These are phyloP conservation scores for Hydnum rufescens DNA, from an alignment of 768 basidiomycete genomes.

Conservation along the genomic window DNA sequence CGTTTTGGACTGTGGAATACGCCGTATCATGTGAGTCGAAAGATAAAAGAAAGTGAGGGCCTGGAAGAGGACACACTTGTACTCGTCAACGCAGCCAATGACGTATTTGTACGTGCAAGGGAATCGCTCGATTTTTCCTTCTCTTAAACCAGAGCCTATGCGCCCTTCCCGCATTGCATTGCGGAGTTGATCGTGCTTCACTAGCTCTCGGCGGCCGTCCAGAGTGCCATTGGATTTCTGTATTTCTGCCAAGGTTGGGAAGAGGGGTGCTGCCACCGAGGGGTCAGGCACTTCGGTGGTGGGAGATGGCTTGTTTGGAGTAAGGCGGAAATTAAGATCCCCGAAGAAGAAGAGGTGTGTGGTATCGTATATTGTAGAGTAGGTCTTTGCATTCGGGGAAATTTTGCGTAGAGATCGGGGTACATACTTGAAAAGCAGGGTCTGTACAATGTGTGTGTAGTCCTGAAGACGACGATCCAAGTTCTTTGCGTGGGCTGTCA, in stretches of 20 bases:
- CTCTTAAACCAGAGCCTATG: slow-evolving; percentile 52
- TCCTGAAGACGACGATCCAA: slow-evolving; percentile 49
- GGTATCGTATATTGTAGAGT: slow-evolving; percentile 54
- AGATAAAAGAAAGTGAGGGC: neutral
- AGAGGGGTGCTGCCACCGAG: too few relatives aligned
- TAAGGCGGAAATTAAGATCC: slow-evolving; percentile 80
- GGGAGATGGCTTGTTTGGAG: slow-evolving; percentile 7
- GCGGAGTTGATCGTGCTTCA: slow-evolving; percentile 54
- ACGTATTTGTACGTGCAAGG: slow-evolving; percentile 83
- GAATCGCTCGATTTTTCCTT: slow-evolving; percentile 78
- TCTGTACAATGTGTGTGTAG: slow-evolving; percentile 61
- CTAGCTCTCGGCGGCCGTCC: slow-evolving; percentile 35
- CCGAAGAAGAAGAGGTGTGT: slow-evolving; percentile 88
- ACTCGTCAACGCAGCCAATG: slow-evolving; percentile 64
- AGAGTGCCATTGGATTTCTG: slow-evolving; percentile 28
- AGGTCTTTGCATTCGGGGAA: neutral
- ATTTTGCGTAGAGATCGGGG: slow-evolving; percentile 20
- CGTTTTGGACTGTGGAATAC: slow-evolving; percentile 34
- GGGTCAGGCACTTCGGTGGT: too few relatives aligned
- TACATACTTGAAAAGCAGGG: slow-evolving; percentile 53
- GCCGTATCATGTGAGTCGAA: neutral
- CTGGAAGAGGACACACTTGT: slow-evolving; percentile 31
- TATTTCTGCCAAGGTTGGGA: slow-evolving; percentile 18
- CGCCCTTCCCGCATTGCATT: slow-evolving; percentile 41
- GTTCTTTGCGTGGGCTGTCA: slow-evolving; percentile 61